Evolutionary conservation across 2,329 filamentous ascomycete species (phyloP).

Genomic region (Boeremia lycopersici): DNA sequence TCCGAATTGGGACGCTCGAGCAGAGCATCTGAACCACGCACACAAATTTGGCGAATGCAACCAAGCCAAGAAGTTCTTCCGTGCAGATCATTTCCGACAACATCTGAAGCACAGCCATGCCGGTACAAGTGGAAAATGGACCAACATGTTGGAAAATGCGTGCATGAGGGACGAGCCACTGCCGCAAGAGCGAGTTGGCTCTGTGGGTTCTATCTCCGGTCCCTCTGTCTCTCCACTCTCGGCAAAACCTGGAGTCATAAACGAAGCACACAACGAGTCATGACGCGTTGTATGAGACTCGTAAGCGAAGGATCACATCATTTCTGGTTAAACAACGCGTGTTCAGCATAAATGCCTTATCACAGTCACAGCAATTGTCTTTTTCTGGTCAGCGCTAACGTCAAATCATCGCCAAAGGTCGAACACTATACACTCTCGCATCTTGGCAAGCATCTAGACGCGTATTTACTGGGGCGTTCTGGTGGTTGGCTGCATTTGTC

Average conservation of each 20-base stretch:
- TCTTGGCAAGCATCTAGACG: conserved; percentile 10
- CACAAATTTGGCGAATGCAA: conserved; percentile 99
- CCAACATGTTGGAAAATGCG: conserved; percentile 94
- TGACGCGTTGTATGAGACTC: conserved; percentile 29
- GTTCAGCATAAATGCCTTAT: conserved; percentile 8
- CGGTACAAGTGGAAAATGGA: conserved; percentile 97
- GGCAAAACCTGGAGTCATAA: conserved; percentile 46
- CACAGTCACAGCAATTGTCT: not conserved
- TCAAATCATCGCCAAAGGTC: not conserved
- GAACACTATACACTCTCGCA: conserved; percentile 2
- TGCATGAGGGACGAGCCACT: conserved; percentile 91
- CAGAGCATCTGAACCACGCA: conserved; percentile 84
- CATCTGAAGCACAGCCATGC: conserved; percentile 98
- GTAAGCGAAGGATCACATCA: conserved; percentile 33
- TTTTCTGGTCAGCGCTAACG: not conserved
- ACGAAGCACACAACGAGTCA: conserved; percentile 48
- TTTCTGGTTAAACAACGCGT: conserved; percentile 20
- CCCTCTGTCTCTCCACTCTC: conserved; percentile 35
- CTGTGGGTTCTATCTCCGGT: conserved; percentile 39
- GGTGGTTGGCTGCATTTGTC: not conserved
- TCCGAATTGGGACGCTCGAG: conserved; percentile 84
- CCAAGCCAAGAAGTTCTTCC: conserved; percentile 96
- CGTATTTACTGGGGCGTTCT: conserved; percentile 5
- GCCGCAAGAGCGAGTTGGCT: conserved; percentile 50
- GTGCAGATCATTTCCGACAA: conserved; percentile 96